Base-by-base conservation (phyloP, 2,329 filamentous ascomycete species). In the Dactylella cylindrospora region DNA sequence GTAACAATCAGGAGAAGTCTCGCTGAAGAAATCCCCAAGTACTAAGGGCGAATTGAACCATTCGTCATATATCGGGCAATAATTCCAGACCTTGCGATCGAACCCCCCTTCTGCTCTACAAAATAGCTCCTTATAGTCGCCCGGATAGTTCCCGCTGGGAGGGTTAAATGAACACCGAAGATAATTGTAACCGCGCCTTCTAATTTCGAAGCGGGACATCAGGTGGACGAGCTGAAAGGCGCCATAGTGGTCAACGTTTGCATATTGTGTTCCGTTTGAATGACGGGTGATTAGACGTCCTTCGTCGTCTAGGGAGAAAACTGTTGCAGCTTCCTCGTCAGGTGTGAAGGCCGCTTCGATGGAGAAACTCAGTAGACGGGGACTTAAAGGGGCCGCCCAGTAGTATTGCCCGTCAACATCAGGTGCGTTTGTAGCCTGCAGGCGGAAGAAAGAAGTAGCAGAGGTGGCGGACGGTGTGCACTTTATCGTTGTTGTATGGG, bases 31-130 rank as follows among this genome's bases (percentile, higher is more conserved):
- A 35, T 22, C 6, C 10, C 19, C 46, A 2, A 60, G 9, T 5
- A 60, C 40, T 12, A 60, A 39, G 17, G 31, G 31, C 2, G 54
- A n/a, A 60, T 60, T 60, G 26, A 40, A 60, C 23, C 25, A 52
- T 8, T 60, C 46, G 7, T 20, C 2, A 19, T 60, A 60, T 15
- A 52, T 32, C 13, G 46, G 54, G 26, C 46, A 60, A 17, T 35
- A 60, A 22, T 60, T 52, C 22, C 28, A 60, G 3, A 50, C 26
- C 12, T 60, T 28, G 5, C 25, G 9, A 22, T 41, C 1, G 1
- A 12, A 60, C 1, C 1, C 4, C 5, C 46, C 46, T 25, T 45
- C 40, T 8, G 54, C 46, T 12, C 46, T 4, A 52, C 54, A 60
- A 28, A 51, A 60, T 19, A 60, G 9, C 40, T 60, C 54, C 3